Percentiles rank a stretch among this genome's conserved stretches.
Conservation (phyloP, 352 stramenopile species). For the Pythium oligandrum region DNA sequence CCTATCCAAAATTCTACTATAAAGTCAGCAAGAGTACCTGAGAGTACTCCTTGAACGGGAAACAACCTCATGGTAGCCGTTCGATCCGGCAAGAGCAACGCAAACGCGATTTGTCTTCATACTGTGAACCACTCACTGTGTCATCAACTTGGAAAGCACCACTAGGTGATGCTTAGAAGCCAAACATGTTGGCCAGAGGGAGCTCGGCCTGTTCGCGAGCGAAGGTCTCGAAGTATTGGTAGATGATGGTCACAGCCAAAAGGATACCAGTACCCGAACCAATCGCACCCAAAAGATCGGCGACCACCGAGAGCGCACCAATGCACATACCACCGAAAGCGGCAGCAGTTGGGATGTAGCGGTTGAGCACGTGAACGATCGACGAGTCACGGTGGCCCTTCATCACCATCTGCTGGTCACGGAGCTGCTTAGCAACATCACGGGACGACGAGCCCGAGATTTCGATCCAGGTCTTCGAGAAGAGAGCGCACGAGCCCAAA, state of each 20-base stretch:
- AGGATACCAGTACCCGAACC: slow-evolving; percentile 98
- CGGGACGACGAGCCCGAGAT: slow-evolving; percentile 96
- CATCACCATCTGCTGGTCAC: slow-evolving; percentile 99
- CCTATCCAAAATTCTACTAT: slow-evolving; percentile 34
- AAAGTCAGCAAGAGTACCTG: slow-evolving; percentile 83
- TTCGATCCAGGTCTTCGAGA: slow-evolving; percentile 99
- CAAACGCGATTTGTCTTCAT: slow-evolving; percentile 6
- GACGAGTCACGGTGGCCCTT: slow-evolving; percentile 97
- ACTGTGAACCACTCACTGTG: slow-evolving; percentile 7
- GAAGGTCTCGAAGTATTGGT: slow-evolving; percentile 99
- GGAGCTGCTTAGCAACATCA: slow-evolving; percentile 98
- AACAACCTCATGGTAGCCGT: slow-evolving; percentile 55
- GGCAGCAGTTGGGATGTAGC: slow-evolving; percentile 98
- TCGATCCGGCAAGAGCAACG: slow-evolving; percentile 13
- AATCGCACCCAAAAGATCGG: slow-evolving; percentile 98
- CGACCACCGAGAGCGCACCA: slow-evolving; percentile 97
- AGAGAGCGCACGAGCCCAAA: slow-evolving; percentile 96
- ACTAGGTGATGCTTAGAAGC: slow-evolving; percentile 61
- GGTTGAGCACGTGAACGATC: slow-evolving; percentile 98
- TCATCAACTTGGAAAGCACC: neutral
- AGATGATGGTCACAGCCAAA: slow-evolving; percentile 99
- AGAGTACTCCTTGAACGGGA: slow-evolving; percentile 84
- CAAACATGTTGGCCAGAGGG: slow-evolving; percentile 72
- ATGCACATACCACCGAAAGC: slow-evolving; percentile 99
- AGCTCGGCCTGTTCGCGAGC: slow-evolving; percentile 91